These are phyloP conservation scores for Musa troglodytarum DNA, from an alignment of 176 grass and related monocot genomes.

Conservation along the genomic window DNA sequence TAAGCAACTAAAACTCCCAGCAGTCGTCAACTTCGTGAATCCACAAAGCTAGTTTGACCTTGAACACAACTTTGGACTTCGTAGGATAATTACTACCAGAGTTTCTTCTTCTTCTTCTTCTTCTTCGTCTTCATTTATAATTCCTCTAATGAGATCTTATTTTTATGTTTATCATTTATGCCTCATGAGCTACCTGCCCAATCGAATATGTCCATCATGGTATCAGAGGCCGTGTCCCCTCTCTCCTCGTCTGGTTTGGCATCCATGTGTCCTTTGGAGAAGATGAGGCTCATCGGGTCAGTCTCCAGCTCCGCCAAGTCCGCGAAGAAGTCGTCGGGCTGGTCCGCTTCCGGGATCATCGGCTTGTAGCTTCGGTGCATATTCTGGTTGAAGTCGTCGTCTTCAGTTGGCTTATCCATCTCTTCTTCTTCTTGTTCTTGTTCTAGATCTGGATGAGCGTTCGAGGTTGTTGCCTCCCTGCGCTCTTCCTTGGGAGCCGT, in stretches of 20 bases:
- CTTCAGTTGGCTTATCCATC: background rate
- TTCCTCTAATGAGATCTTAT: background rate
- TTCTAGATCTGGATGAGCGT: slow-evolving; percentile 4
- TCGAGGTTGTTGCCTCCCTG: background rate
- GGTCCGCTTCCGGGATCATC: slow-evolving; percentile 19
- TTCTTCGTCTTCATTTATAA: no score
- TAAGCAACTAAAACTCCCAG: background rate
- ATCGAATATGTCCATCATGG: slow-evolving; percentile 37
- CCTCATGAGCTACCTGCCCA: background rate
- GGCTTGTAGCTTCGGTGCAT: slow-evolving; percentile 12
- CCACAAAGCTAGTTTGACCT: slow-evolving; percentile 1
- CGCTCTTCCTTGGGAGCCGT: background rate
- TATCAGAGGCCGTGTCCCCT: slow-evolving; percentile 22
- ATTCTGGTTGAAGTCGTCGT: background rate
- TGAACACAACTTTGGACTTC: background rate
- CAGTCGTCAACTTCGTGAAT: background rate
- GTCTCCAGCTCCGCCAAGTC: slow-evolving; percentile 19
- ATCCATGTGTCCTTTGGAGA: slow-evolving; percentile 18
- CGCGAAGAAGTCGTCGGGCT: slow-evolving; percentile 26
- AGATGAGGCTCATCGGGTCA: slow-evolving; percentile 28
- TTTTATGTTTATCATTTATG: background rate
- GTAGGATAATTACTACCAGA: background rate
- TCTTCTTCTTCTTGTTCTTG: background rate
- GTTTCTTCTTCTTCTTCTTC: background rate
- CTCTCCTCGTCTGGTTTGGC: slow-evolving; percentile 22